phyloP scores from a whole-genome alignment of 345 rosid genomes.

The Linum trigynum region DNA sequence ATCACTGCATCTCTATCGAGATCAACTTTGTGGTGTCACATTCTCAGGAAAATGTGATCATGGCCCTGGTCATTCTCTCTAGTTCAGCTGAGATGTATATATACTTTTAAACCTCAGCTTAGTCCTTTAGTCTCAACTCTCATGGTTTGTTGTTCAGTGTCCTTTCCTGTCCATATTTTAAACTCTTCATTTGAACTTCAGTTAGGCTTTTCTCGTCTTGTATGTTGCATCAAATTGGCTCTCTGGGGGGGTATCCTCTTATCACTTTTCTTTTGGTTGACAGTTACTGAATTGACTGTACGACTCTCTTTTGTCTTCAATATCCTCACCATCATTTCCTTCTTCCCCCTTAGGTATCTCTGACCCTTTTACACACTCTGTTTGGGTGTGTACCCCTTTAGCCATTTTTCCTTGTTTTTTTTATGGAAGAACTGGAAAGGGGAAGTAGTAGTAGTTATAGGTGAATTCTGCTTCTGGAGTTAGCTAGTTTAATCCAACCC shows the following conservation, averaged over 20 bases:
- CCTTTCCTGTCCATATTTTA: constrained; percentile 9
- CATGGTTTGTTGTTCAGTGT: constrained; percentile 5
- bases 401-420: constrained; percentile 54
- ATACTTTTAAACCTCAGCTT: constrained; percentile 20
- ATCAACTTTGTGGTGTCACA: neutral
- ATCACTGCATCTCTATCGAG: constrained; percentile 4
- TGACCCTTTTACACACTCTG: constrained; percentile 9
- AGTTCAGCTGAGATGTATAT: constrained; percentile 27
- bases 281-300: constrained; percentile 16
- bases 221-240: constrained; percentile 11
- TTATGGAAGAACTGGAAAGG: constrained; percentile 50
- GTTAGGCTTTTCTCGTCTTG: constrained; percentile 8
- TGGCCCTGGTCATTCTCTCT: constrained; percentile 17
- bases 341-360: constrained; percentile 17
- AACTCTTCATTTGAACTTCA: neutral
- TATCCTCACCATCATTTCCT: constrained; percentile 16
- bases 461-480: constrained; percentile 22
- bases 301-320: constrained; percentile 21
- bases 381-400: constrained; percentile 28
- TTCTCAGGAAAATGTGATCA: constrained; percentile 9
- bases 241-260: constrained; percentile 13
- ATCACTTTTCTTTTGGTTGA: neutral
- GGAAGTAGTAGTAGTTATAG: constrained; percentile 17
- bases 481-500: constrained; percentile 13
- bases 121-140: constrained; percentile 3